phyloP scores from a whole-genome alignment of 2,329 filamentous ascomycete genomes.

The Leptographium galeiforme region DNA sequence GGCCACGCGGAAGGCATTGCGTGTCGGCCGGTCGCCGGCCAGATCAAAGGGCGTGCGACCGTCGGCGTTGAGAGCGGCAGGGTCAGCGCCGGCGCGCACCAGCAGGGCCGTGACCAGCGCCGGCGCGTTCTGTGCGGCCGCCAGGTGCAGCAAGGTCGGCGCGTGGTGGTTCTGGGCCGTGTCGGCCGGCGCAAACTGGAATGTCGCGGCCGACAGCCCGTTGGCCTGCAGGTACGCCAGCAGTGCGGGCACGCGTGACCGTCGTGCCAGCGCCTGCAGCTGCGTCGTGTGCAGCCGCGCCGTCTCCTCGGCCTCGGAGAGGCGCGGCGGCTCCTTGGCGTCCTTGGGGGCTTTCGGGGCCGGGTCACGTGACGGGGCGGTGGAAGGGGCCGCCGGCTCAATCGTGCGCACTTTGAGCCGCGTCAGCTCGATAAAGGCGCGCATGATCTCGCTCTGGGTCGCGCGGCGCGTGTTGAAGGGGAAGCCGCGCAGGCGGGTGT shows the following conservation, averaged over 20 bases:
- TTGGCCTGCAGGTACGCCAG: constrained; percentile 75
- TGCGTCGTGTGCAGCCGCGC: constrained; percentile 76
- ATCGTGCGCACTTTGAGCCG: constrained; percentile 57
- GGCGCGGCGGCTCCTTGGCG: constrained; percentile 15
- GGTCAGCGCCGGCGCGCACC: constrained; percentile 60
- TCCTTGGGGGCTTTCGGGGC: constrained; percentile 37
- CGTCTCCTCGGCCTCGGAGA: constrained; percentile 64
- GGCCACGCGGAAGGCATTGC: constrained; percentile 84
- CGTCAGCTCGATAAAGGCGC: constrained; percentile 86
- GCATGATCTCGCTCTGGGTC: constrained; percentile 89
- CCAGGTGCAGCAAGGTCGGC: constrained; percentile 72
- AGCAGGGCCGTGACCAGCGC: constrained; percentile 68
- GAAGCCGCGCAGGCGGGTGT: constrained; percentile 70
- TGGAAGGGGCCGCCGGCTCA: constrained; percentile 15
- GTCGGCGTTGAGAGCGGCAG: constrained; percentile 55
- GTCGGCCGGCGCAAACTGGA: constrained; percentile 59
- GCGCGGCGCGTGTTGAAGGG: constrained; percentile 87
- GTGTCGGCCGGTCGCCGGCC: constrained; percentile 69
- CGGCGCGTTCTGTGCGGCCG: constrained; percentile 66
- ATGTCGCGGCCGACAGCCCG: constrained; percentile 48
- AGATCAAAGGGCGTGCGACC: constrained; percentile 81
- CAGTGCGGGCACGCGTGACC: constrained; percentile 78
- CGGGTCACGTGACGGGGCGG: too few species aligned
- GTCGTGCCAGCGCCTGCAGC: constrained; percentile 72
- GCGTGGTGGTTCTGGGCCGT: constrained; percentile 53